Conservation (phyloP, 768 basidiomycete species). For the Lactarius indigo region DNA sequence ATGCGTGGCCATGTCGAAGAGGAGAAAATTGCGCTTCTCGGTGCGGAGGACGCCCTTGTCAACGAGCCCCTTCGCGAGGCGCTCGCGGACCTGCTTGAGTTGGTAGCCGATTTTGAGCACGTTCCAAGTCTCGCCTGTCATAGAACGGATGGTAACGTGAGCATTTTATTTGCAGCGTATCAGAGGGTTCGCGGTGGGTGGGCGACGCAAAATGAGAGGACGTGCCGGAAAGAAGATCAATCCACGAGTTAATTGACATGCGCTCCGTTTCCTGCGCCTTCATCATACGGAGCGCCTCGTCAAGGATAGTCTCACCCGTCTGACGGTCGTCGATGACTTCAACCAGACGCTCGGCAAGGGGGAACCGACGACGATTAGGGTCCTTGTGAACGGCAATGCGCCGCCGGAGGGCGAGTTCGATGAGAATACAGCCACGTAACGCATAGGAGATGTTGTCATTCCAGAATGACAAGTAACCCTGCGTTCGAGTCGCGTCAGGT, state of each 20-base stretch:
- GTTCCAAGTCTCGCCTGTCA: conserved; percentile 96
- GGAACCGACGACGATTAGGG: conserved; percentile 66
- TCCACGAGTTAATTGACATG: conserved; percentile 86
- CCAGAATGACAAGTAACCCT: conserved; percentile 98
- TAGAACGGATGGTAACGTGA: not conserved
- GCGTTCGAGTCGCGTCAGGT: conserved; percentile 17
- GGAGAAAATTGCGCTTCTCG: conserved; percentile 96
- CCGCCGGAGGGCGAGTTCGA: conserved; percentile 93
- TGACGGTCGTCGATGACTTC: conserved; percentile 90
- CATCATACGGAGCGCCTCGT: conserved; percentile 96
- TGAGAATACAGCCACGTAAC: conserved; percentile 94
- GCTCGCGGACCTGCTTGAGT: conserved; percentile 96
- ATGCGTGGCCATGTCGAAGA: conserved; percentile 99
- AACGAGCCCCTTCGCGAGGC: conserved; percentile 93
- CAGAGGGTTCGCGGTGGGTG: not conserved
- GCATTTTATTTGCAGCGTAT: not conserved
- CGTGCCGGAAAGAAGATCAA: conserved; percentile 91
- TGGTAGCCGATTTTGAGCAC: conserved; percentile 99
- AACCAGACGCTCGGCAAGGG: conserved; percentile 77
- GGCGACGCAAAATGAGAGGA: conserved; percentile 20
- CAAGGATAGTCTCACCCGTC: conserved; percentile 94
- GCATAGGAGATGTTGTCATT: conserved; percentile 99
- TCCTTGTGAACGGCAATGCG: conserved; percentile 91
- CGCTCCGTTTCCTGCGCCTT: conserved; percentile 71
- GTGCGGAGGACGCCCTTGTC: conserved; percentile 99